Evolutionary conservation across 768 basidiomycete genomes (phyloP).

Genomic region (Daedaleopsis nitida): DNA sequence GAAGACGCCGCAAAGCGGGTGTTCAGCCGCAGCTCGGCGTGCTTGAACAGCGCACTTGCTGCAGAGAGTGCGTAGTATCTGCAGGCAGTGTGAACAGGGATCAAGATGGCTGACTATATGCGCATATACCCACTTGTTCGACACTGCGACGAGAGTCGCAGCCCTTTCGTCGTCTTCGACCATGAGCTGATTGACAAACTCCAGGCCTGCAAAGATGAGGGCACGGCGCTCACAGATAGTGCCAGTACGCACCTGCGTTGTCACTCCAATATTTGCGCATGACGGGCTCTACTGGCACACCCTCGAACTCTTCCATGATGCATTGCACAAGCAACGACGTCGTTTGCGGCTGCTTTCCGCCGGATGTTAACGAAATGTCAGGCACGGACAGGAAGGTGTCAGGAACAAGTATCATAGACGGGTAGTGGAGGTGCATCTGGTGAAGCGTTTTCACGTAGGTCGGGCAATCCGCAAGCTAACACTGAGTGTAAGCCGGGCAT

Average conservation of each 20-base stretch:
- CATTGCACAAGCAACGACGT: slow-evolving; percentile 72
- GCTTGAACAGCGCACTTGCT: slow-evolving; percentile 83
- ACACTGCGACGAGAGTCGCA: slow-evolving; percentile 74
- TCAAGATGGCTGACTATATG: background rate
- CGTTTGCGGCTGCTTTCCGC: slow-evolving; percentile 44
- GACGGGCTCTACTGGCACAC: slow-evolving; percentile 66
- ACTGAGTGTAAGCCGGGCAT: background rate
- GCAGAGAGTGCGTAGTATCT: slow-evolving; percentile 93
- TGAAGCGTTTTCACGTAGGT: slow-evolving; percentile 89
- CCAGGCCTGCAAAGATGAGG: slow-evolving; percentile 53
- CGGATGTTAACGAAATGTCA: slow-evolving; percentile 49
- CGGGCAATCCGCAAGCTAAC: slow-evolving; percentile 79
- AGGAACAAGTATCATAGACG: slow-evolving; percentile 73
- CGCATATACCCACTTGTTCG: slow-evolving; percentile 69
- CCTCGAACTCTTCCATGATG: slow-evolving; percentile 74
- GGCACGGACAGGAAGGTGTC: slow-evolving; percentile 72
- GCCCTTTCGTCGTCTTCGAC: slow-evolving; percentile 82
- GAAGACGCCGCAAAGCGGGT: slow-evolving; percentile 70
- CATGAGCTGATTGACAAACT: slow-evolving; percentile 76
- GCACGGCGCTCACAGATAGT: slow-evolving; percentile 1
- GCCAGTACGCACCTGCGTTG: slow-evolving; percentile 53
- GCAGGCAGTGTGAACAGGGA: background rate
- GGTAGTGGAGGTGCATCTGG: slow-evolving; percentile 79
- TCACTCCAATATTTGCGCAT: slow-evolving; percentile 87
- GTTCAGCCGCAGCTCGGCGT: slow-evolving; percentile 70